These are phyloP conservation scores for Pichia sp. DNA, from an alignment of 1,139 yeast species.

Conservation along the genomic window DNA sequence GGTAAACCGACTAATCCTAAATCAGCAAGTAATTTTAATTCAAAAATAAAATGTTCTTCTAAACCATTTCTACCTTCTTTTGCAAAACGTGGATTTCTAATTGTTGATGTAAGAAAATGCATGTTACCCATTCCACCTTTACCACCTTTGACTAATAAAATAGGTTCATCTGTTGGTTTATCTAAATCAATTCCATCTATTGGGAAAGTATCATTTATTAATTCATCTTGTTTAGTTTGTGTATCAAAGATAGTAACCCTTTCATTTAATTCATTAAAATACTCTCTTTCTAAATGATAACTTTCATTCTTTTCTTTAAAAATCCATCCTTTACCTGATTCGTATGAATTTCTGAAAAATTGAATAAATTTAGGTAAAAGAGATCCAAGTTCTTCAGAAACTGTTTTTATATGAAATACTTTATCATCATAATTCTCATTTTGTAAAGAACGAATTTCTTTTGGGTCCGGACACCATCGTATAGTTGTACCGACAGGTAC, in stretches of 20 bases:
- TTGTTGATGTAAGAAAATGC: slow-evolving; percentile 80
- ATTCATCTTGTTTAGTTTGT: slow-evolving; percentile 55
- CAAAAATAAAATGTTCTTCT: slow-evolving; percentile 65
- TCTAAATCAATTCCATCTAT: slow-evolving; percentile 70
- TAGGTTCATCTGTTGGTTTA: slow-evolving; percentile 58
- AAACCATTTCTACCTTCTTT: slow-evolving; percentile 71
- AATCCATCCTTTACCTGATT: slow-evolving; percentile 80
- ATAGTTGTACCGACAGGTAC: slow-evolving; percentile 91
- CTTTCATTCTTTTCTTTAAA: slow-evolving; percentile 71
- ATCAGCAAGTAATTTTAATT: slow-evolving; percentile 83
- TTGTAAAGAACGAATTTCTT: slow-evolving; percentile 35
- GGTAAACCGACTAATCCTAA: slow-evolving; percentile 92
- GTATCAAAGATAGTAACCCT: slow-evolving; percentile 61
- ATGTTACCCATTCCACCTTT: slow-evolving; percentile 93
- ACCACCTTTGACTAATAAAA: slow-evolving; percentile 77
- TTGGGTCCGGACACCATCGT: slow-evolving; percentile 80
- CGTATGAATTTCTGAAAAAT: slow-evolving; percentile 51
- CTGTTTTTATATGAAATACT: slow-evolving; percentile 26
- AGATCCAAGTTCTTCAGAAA: slow-evolving; percentile 23
- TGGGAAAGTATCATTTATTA: slow-evolving; percentile 64
- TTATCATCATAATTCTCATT: slow-evolving; percentile 18
- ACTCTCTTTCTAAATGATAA: slow-evolving; percentile 58
- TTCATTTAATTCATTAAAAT: slow-evolving; percentile 56
- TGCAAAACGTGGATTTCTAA: slow-evolving; percentile 85
- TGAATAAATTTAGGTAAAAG: slow-evolving; percentile 42